A percentile compares a stretch with the other conserved stretches of the same genome.
phyloP scores from a whole-genome alignment of 2,329 filamentous ascomycete species.

The Pseudogymnoascus sp. region DNA sequence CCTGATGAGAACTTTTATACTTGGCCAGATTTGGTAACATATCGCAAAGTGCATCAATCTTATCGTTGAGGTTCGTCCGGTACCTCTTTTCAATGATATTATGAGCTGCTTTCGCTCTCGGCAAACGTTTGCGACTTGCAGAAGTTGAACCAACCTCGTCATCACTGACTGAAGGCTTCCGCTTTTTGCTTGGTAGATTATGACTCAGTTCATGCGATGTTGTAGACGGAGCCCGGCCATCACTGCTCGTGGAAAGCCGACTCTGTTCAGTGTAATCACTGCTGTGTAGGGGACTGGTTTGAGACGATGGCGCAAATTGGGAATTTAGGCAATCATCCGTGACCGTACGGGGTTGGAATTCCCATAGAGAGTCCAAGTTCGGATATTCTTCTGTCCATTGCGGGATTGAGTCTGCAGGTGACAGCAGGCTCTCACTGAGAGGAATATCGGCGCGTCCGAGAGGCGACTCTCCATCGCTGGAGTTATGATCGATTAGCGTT shows the following conservation, averaged over 20 bases:
- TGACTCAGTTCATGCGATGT: neutral
- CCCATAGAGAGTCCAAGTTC: neutral
- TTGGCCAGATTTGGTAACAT: neutral
- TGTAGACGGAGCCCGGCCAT: neutral
- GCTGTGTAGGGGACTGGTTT: neutral
- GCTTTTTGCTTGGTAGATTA: conserved; percentile 17
- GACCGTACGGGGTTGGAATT: neutral
- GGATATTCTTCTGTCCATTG: neutral
- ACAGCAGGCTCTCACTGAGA: neutral
- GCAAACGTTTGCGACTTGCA: neutral
- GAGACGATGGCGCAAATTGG: neutral
- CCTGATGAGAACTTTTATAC: neutral
- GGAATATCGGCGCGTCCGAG: neutral
- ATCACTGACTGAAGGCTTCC: conserved; percentile 26
- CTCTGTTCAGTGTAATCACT: neutral
- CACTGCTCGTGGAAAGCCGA: neutral
- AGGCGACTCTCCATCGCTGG: neutral
- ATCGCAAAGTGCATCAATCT: conserved; percentile 15
- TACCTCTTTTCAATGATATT: conserved; percentile 18
- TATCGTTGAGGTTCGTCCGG: conserved; percentile 21
- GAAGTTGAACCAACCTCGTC: conserved; percentile 16
- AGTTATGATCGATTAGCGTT: neutral
- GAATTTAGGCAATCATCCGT: neutral
- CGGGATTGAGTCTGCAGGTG: neutral
- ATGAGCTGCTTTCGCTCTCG: conserved; percentile 16